Conservation (phyloP, 1,284 basidiomycete species). For the Papiliotrema flavescens region DNA sequence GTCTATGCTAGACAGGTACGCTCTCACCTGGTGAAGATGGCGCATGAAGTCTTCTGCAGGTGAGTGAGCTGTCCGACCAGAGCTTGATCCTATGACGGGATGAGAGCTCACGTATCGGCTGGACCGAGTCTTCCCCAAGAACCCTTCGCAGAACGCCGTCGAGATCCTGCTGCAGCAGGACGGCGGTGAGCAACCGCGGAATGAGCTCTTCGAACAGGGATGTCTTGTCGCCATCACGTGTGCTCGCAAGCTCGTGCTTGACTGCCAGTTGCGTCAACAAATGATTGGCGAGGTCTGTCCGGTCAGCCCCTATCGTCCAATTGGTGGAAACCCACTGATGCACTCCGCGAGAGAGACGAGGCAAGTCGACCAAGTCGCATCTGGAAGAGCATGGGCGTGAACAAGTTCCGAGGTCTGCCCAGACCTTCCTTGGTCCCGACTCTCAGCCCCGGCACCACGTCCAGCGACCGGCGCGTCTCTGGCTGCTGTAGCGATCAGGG, state of each 20-base stretch:
- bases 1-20: not conserved
- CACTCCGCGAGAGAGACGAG: slow-evolving; percentile 17
- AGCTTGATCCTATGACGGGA: not conserved
- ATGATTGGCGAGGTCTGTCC: slow-evolving; percentile 8
- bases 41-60: not conserved
- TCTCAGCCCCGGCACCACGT: too few relatives aligned
- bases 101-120: not conserved
- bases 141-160: slow-evolving; percentile 3
- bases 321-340: slow-evolving; percentile 10
- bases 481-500: too few relatives aligned
- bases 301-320: not conserved
- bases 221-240: not conserved
- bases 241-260: not conserved
- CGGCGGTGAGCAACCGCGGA: slow-evolving; percentile 3
- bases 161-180: slow-evolving; percentile 12
- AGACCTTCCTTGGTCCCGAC: too few relatives aligned
- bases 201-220: slow-evolving; percentile 5
- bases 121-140: slow-evolving; percentile 7
- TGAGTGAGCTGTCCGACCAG: too few relatives aligned
- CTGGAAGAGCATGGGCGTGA: not conserved
- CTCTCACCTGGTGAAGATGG: not conserved
- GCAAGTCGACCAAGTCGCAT: slow-evolving; percentile 14
- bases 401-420: too few relatives aligned
- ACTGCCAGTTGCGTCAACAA: not conserved
- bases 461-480: too few relatives aligned